Evolutionary conservation across 768 basidiomycete genomes (phyloP), one percentile per base, ranked within the genome.

Genomic region (Fomitopsis serialis): DNA sequence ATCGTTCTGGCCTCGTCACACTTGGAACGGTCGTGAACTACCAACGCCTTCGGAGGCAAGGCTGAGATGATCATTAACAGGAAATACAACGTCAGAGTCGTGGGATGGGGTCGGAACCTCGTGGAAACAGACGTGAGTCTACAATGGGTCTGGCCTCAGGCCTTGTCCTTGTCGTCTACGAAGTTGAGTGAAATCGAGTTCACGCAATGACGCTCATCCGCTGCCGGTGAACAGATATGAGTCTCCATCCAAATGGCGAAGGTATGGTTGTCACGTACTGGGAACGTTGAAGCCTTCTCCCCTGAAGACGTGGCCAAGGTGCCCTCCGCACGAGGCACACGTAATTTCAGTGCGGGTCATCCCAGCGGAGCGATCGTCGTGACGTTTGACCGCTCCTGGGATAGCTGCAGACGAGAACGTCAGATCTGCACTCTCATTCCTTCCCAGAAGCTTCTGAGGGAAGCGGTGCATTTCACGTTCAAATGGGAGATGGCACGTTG

Each of bases 231-330:
- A 19, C 1, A 44, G 19, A 19, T 40, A 22, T 54, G 37, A 52
- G 43, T 19, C 6, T 12, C 8, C 23, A 29, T 34, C 2, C 24
- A 3, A 27, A 9, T 7, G 37, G 48, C 5, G 43, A 24, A 45
- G 42, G 37, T 17, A 5, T 7, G 8, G 15, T 11, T 2, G 22
- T 23, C 29, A 72, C 85, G 35, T 65, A 87, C 89, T 92, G 3
- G 92, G 92, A 0, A 84, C 92, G 5, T 70, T 53, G 69, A 79
- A 93, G 1, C 87, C 87, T 70, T 96, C 94, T 35, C 93, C 93
- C 64, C 90, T 89, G 80, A 98, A 98, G 37, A 98, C 89, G 65
- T 98, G 94, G 3, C 95, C 95, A 5, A 98, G 77, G 67, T 98
- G 95, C 1, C 94, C 92, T 9, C 91, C 92, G 63, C 94, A 96